Conservation (phyloP, 2,329 filamentous ascomycete species). For the Periconia digitata region DNA sequence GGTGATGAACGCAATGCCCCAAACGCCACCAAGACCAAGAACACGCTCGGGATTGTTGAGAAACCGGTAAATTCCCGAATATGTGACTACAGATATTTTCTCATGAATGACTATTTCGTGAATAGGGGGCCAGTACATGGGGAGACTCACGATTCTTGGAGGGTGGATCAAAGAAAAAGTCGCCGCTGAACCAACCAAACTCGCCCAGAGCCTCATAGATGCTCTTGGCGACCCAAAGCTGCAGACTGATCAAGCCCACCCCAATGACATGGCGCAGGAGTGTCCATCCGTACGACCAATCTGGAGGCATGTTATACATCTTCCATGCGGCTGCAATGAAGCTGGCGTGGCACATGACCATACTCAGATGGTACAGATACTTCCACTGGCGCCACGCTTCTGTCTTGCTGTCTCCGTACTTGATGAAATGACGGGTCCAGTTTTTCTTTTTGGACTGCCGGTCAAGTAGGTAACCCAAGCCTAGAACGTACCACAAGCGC, state of each 20-base stretch:
- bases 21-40: conserved; percentile 90
- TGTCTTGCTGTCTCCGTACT: conserved; percentile 85
- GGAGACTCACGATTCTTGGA: conserved; percentile 58
- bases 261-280: conserved; percentile 87
- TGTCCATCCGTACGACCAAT: conserved; percentile 86
- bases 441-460: conserved; percentile 86
- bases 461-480: conserved; percentile 81
- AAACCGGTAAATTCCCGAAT: conserved; percentile 96
- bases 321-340: conserved; percentile 95
- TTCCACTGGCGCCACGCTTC: conserved; percentile 99
- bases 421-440: conserved; percentile 97
- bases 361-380: conserved; percentile 88
- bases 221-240: conserved; percentile 89
- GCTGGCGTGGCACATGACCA: conserved; percentile 84
- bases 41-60: conserved; percentile 96
- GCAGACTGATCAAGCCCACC: conserved; percentile 75
- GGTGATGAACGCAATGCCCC: conserved; percentile 92
- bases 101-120: neutral
- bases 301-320: conserved; percentile 83
- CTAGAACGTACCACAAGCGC: conserved; percentile 90
- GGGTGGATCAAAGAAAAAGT: conserved; percentile 93
- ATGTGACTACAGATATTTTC: conserved; percentile 60
- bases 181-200: conserved; percentile 98
- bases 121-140: neutral
- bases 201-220: conserved; percentile 96